phyloP scores from a whole-genome alignment of 495 filamentous ascomycete species.

The Umbilicaria muhlenbergii region DNA sequence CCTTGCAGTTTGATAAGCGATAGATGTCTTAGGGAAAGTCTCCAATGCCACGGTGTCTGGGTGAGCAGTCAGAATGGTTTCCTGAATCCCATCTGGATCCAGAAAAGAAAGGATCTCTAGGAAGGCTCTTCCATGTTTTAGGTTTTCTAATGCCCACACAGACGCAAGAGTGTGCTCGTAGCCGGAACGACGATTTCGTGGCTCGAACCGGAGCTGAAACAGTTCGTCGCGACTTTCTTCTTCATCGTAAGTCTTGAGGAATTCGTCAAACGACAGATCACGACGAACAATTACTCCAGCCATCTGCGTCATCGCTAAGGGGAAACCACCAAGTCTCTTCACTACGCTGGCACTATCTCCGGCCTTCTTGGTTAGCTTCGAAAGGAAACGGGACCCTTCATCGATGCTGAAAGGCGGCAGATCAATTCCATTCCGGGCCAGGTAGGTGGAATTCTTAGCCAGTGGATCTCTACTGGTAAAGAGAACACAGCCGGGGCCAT shows the following conservation, averaged over 20 bases:
- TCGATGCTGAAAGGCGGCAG: conserved; percentile 4
- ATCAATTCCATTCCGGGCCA: conserved; percentile 4
- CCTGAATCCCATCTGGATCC: conserved; percentile 20
- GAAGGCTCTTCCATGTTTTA: conserved; percentile 12
- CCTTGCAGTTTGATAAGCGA: conserved; percentile 5
- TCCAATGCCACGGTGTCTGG: not conserved
- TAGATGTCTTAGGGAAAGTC: not conserved
- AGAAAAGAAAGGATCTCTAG: conserved; percentile 20
- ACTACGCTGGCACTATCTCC: conserved; percentile 5
- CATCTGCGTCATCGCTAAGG: conserved; percentile 29
- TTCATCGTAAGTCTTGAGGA: conserved; percentile 17
- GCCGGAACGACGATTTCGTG: conserved; percentile 5
- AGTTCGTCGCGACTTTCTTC: conserved; percentile 11
- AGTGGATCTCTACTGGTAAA: conserved; percentile 23
- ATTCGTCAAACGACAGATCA: conserved; percentile 15
- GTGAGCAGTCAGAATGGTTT: conserved; percentile 12
- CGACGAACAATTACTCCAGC: conserved; percentile 20
- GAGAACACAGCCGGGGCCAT: conserved; percentile 19
- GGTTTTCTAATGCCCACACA: conserved; percentile 23
- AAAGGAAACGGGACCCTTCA: conserved; percentile 11
- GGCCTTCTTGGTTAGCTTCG: conserved; percentile 5
- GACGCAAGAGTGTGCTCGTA: conserved; percentile 19
- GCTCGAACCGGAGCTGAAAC: conserved; percentile 12
- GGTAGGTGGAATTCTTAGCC: conserved; percentile 1
- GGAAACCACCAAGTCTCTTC: conserved; percentile 18